These are phyloP conservation scores for Aquanectria penicillioides DNA, from an alignment of 2,329 filamentous ascomycete genomes.

Conservation along the genomic window DNA sequence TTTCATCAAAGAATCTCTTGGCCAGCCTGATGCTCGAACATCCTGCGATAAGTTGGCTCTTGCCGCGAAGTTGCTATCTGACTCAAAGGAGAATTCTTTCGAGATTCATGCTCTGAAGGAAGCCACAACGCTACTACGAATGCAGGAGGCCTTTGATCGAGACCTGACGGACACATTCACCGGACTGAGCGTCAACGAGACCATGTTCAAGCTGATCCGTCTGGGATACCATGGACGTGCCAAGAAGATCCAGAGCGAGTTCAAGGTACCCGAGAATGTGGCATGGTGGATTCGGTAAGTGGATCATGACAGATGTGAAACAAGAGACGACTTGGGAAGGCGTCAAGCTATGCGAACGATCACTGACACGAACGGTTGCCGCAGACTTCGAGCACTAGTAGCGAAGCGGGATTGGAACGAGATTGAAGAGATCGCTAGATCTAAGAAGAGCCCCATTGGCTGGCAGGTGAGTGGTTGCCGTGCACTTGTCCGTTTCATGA, in stretches of 20 bases:
- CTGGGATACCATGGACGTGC: slow-evolving; percentile 86
- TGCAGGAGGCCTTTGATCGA: slow-evolving; percentile 87
- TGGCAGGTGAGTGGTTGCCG: slow-evolving; percentile 78
- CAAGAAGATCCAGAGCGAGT: slow-evolving; percentile 88
- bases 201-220: slow-evolving; percentile 86
- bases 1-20: slow-evolving; percentile 84
- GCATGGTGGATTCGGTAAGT: slow-evolving; percentile 82
- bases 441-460: slow-evolving; percentile 89
- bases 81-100: slow-evolving; percentile 81
- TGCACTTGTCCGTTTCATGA: too few relatives aligned
- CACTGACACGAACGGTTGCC: slow-evolving; percentile 31
- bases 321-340: slow-evolving; percentile 7
- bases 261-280: slow-evolving; percentile 91
- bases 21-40: slow-evolving; percentile 74
- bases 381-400: slow-evolving; percentile 84
- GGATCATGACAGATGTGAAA: slow-evolving; percentile 23
- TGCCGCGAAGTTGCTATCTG: slow-evolving; percentile 82
- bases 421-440: slow-evolving; percentile 84
- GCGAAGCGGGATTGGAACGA: slow-evolving; percentile 92
- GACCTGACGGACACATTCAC: slow-evolving; percentile 82
- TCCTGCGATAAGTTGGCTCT: slow-evolving; percentile 89
- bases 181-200: slow-evolving; percentile 89
- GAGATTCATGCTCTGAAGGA: slow-evolving; percentile 83
- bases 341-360: slow-evolving; percentile 12
- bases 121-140: slow-evolving; percentile 79